phyloP scores from a whole-genome alignment of 306 rosid species.

The Pachyrhizus erosus region DNA sequence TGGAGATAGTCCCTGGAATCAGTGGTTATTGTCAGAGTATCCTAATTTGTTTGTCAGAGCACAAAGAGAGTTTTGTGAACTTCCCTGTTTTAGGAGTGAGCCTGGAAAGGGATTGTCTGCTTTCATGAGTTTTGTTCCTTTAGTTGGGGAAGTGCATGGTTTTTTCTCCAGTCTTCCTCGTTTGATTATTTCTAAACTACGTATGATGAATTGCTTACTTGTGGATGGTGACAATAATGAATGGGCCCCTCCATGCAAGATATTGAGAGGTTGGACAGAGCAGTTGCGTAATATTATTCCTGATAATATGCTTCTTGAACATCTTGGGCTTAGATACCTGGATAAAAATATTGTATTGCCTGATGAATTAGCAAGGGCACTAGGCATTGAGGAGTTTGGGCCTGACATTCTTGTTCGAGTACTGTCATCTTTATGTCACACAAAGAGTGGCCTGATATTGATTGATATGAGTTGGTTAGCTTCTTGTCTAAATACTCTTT shows the following conservation, averaged over 20 bases:
- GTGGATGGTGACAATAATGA: constrained; percentile 66
- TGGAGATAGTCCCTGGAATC: constrained; percentile 96
- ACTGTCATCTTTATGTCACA: constrained; percentile 61
- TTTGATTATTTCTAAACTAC: constrained; percentile 72
- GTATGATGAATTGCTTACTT: constrained; percentile 80
- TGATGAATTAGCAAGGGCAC: constrained; percentile 70
- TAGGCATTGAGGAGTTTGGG: constrained; percentile 90
- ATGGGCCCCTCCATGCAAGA: constrained; percentile 93
- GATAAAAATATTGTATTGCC: constrained; percentile 67
- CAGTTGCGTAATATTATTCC: constrained; percentile 74
- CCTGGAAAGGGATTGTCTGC: constrained; percentile 91
- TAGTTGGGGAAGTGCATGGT: constrained; percentile 94
- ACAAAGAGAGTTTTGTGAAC: constrained; percentile 73
- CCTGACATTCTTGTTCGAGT: constrained; percentile 69
- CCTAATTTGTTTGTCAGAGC: constrained; percentile 87
- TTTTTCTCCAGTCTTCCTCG: constrained; percentile 92
- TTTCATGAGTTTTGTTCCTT: constrained; percentile 90
- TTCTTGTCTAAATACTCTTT: constrained; percentile 67
- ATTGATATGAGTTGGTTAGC: constrained; percentile 82
- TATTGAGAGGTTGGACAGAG: constrained; percentile 89
- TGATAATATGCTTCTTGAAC: constrained; percentile 62
- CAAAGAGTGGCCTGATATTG: constrained; percentile 55
- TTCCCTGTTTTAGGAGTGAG: constrained; percentile 72
- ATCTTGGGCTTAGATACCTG: constrained; percentile 88
- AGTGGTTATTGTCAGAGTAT: constrained; percentile 89